phyloP scores from a whole-genome alignment of 2,329 filamentous ascomycete genomes.

The Trichoderma koningii region DNA sequence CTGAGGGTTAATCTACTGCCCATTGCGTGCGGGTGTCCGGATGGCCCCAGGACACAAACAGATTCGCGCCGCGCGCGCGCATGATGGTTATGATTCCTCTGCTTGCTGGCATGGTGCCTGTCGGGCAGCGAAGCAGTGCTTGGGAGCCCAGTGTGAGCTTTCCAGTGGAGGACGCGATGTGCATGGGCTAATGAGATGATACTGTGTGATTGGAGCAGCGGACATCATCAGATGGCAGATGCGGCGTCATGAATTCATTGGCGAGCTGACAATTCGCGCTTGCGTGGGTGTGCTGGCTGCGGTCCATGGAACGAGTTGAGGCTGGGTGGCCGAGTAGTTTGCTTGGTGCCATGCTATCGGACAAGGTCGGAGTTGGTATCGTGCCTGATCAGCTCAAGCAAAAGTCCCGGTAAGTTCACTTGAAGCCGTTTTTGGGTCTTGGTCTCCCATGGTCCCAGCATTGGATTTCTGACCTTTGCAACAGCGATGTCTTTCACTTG shows the following conservation, averaged over 20 bases:
- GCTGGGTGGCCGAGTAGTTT: background rate
- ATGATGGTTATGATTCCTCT: background rate
- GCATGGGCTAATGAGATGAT: constrained; percentile 1
- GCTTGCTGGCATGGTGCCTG: background rate
- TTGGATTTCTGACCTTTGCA: constrained; percentile 1
- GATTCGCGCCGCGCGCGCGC: background rate
- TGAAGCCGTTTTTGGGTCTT: background rate
- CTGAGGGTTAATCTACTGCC: no score
- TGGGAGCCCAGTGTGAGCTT: background rate
- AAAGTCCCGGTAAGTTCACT: background rate
- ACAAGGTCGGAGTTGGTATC: constrained; percentile 4
- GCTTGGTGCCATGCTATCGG: background rate
- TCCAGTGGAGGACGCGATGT: background rate
- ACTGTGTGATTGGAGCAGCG: background rate
- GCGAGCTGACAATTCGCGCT: constrained; percentile 3
- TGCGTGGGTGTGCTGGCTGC: constrained; percentile 1
- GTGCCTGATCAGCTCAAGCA: background rate
- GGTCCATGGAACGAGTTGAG: background rate
- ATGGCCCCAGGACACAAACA: background rate
- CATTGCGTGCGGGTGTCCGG: background rate
- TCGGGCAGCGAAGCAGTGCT: constrained; percentile 22
- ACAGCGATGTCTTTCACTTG: background rate
- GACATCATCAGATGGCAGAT: constrained; percentile 11
- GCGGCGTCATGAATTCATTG: constrained; percentile 2
- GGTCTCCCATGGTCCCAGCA: background rate